Evolutionary conservation across 164 flowering plant species (phyloP), one percentile per base, ranked within the genome.

Genomic region (Buxus sempervirens): DNA sequence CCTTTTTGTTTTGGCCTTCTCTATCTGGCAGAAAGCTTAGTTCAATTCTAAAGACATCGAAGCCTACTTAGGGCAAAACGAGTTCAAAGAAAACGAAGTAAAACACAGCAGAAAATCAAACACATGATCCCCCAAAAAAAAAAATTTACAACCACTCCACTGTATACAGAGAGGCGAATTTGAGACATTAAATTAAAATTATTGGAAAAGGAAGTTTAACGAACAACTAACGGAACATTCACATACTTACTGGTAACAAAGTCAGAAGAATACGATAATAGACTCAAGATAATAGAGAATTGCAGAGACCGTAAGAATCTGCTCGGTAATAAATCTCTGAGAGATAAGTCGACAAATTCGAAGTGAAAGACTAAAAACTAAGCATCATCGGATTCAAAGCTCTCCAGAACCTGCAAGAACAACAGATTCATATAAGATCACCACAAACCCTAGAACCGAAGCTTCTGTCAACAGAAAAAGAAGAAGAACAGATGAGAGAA

Each of bases 321-420:
- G 22, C 16, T 12, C 57, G 5, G 19, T 15, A 57, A 25, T 16
- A 28, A 54, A 7, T 1, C 18, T 32, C 48, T 36, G 62, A 57
- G 24, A 56, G n/a, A n/a, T n/a, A n/a, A 41, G 69, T 66, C 69
- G 60, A 57, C 62, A 13, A 66, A 66, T 66, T 66, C 4, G 23
- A 38, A 36, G 28, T 41, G 20, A 66, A 66, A 38, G 6, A 9
- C 24, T 38, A 45, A 57, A 41, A 21, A 13, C 60, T 38, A 55
- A 26, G 9, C 69, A 55, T 36, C 62, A 16, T 22, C 7, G 32
- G 60, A 32, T 41, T 41, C 54, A 24, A 36, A 24, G 32, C 23
- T 57, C 38, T 36, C 41, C 36, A 41, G 27, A 26, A 21, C 59
- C 69, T 66, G 69, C 69, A 57, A 58, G 36, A 57, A 66, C 59